Conservation (phyloP, 306 rosid species). For the Spatholobus suberectus region DNA sequence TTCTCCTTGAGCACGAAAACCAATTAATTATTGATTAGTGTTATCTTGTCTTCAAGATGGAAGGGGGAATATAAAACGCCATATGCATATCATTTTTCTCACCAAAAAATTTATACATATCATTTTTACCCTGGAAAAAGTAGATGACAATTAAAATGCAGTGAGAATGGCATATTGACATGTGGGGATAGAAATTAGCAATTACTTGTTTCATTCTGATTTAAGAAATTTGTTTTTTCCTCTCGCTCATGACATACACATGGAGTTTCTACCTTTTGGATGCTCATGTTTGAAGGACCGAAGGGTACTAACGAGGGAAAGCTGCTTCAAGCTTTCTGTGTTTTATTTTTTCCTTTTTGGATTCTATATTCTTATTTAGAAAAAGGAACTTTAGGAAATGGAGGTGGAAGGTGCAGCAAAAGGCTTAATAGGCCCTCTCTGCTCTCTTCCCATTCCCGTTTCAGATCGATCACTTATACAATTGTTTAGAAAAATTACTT, state of each 20-base stretch:
- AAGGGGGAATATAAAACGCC: not conserved
- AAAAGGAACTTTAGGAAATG: constrained; percentile 34
- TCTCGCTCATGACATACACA: not conserved
- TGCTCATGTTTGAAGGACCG: constrained; percentile 3
- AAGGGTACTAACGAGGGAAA: constrained; percentile 2
- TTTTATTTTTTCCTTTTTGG: not conserved
- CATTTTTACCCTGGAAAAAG: too few species aligned
- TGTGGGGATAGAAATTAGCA: not conserved
- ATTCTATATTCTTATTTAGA: not conserved
- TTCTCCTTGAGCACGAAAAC: not conserved
- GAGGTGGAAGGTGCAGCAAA: constrained; percentile 10
- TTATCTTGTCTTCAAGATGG: not conserved
- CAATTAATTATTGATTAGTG: too few species aligned
- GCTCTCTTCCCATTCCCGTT: not conserved
- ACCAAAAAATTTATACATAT: too few species aligned
- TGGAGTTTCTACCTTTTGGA: not conserved
- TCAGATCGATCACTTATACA: not conserved
- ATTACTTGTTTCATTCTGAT: not conserved
- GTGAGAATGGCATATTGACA: not conserved
- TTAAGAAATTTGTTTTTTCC: constrained; percentile 11
- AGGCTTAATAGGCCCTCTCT: not conserved
- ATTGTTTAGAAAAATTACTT: not conserved
- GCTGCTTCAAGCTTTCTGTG: constrained; percentile 14
- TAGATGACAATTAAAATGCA: not conserved
- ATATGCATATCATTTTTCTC: too few species aligned